Percentiles rank a stretch among this genome's conserved stretches.
Evolutionary conservation across 2,329 filamentous ascomycete genomes (phyloP).

Genomic region (Fusarium pilosicola): DNA sequence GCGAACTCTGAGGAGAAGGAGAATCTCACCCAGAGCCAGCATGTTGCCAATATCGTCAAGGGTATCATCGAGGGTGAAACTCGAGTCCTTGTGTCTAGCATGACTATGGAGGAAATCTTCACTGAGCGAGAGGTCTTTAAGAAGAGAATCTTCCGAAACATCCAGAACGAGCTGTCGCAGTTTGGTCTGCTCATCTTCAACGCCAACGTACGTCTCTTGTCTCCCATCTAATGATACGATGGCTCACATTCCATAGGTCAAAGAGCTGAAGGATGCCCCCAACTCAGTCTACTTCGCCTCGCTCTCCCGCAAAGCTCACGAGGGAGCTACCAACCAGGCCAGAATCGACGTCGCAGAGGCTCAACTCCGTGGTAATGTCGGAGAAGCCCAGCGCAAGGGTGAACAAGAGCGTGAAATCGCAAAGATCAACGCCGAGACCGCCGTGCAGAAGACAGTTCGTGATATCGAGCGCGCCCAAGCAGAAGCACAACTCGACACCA

Average conservation of each 20-base stretch:
- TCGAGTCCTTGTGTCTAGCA: slow-evolving; percentile 81
- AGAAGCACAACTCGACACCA: slow-evolving; percentile 78
- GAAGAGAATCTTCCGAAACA: slow-evolving; percentile 77
- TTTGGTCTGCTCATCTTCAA: slow-evolving; percentile 81
- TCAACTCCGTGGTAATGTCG: slow-evolving; percentile 74
- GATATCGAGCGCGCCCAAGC: slow-evolving; percentile 84
- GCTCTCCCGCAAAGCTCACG: slow-evolving; percentile 83
- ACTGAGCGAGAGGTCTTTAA: slow-evolving; percentile 82
- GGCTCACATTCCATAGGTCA: slow-evolving; percentile 56
- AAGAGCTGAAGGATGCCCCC: slow-evolving; percentile 85
- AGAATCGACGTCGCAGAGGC: slow-evolving; percentile 73
- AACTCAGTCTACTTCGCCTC: slow-evolving; percentile 86
- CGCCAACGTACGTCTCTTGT: slow-evolving; percentile 61
- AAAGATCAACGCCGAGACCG: slow-evolving; percentile 87
- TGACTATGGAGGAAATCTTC: slow-evolving; percentile 95
- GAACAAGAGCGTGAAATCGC: slow-evolving; percentile 86
- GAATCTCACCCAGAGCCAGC: slow-evolving; percentile 55
- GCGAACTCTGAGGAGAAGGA: slow-evolving; percentile 68
- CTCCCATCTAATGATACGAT: not conserved
- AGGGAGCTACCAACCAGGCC: slow-evolving; percentile 85
- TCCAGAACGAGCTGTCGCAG: slow-evolving; percentile 81
- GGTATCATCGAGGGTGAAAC: slow-evolving; percentile 92
- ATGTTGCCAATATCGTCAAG: slow-evolving; percentile 87
- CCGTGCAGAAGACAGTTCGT: slow-evolving; percentile 84
- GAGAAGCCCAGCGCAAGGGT: slow-evolving; percentile 81